Conservation (phyloP, 176 grass and related monocot genomes). For the Typha latifolia region DNA sequence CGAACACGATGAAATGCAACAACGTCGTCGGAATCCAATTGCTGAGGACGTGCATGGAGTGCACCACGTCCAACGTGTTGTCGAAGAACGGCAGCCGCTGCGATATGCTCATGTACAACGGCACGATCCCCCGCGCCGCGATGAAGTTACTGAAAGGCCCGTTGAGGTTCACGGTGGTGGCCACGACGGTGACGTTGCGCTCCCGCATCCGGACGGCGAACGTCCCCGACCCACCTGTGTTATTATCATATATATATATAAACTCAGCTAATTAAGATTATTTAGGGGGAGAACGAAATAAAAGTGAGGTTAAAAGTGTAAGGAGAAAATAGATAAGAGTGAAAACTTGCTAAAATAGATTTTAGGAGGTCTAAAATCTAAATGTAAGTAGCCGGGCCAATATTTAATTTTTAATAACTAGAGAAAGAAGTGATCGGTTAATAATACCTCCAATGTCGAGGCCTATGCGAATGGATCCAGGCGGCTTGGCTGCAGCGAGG, state of each 20-base stretch:
- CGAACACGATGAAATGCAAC: conserved; percentile 34
- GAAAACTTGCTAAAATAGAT: no score
- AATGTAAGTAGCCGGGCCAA: no score
- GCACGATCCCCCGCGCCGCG: conserved; percentile 26
- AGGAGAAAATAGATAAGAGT: no score
- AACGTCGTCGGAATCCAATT: conserved; percentile 36
- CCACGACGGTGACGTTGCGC: conserved; percentile 31
- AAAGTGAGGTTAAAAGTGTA: no score
- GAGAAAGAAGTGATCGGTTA: no score
- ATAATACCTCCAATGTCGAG: conserved; percentile 25
- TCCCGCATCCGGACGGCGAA: conserved; percentile 36
- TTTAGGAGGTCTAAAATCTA: no score
- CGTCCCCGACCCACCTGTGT: conserved; percentile 17
- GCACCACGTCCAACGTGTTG: conserved; percentile 37
- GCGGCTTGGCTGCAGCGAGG: conserved; percentile 14
- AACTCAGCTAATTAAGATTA: no score
- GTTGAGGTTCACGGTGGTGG: conserved; percentile 38
- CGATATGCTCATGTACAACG: conserved; percentile 27
- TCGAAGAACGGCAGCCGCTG: conserved; percentile 39
- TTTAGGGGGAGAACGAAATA: no score
- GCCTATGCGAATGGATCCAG: conserved; percentile 30
- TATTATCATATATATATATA: no score
- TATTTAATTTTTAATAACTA: no score
- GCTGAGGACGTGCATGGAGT: conserved; percentile 46
- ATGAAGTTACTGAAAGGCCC: conserved; percentile 35